Evolutionary conservation across 768 basidiomycete genomes (phyloP), one percentile per base, ranked within the genome.

Genomic region (Boletus sp.): DNA sequence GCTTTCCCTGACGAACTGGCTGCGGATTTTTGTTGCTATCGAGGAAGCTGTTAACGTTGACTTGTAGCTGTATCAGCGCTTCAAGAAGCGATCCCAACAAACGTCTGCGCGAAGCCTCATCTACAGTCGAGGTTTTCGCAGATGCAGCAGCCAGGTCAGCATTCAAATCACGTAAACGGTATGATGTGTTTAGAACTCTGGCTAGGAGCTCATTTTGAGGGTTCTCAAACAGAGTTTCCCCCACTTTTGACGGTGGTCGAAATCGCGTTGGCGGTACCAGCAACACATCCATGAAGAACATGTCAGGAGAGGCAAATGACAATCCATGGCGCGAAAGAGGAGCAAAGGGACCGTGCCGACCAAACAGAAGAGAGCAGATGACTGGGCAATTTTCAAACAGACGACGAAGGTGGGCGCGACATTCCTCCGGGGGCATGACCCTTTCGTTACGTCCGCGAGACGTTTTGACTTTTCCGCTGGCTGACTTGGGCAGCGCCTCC

Each of bases 1-100:
- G 77, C 67, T 94, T 94, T 4, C 96, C 97, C 67, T 90, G 87
- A 50, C 90, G 81, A 56, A 91, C 77, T n/a, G 85, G 80, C 35
- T 85, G 78, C 7, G 96, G 94, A 67, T 98, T 98, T 77, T 98
- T 98, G 69, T 85, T 90, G 67, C 91, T 94, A 68, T 99, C 97
- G 74, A 99, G 89, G 74, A 98, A 96, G 71, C 90, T 92, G 71
- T 98, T 98, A 58, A 98, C 94, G 58, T 96, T 90, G 52, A 90
- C 79, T 71, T 99, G 97, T 7, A 98, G 83, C 69, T 95, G 92
- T 50, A 97, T 83, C 46, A 99, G 73, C 9, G 86, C 75, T 63
- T 94, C 92, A 52, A 98, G 76, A 20, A 99, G 79, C 33, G 78
- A 70, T 18, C 82, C 80, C 69, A 94, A 82, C 7, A 90, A 71